Percentiles rank a stretch among this genome's conserved stretches.
Conservation (phyloP, 441 rosid species). For the Hura crepitans region DNA sequence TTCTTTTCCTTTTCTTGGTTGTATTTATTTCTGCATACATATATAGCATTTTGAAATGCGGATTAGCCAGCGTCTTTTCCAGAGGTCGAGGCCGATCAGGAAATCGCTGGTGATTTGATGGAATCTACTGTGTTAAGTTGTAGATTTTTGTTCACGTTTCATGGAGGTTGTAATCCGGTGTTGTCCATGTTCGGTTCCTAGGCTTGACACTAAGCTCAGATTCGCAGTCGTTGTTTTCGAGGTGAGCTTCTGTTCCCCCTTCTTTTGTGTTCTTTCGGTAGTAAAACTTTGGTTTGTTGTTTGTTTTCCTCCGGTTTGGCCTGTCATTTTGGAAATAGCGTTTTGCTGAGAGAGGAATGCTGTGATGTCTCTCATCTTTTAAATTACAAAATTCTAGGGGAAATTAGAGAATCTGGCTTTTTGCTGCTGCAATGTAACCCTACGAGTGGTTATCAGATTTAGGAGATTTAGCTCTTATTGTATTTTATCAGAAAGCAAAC, state of each 20-base stretch:
- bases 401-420: constrained; percentile 14
- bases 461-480: background rate
- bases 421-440: constrained; percentile 14
- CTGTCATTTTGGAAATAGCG: constrained; percentile 18
- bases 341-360: constrained; percentile 24
- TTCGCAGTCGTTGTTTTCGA: constrained; percentile 41
- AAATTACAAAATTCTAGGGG: constrained; percentile 19
- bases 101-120: constrained; percentile 54
- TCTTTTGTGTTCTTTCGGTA: background rate
- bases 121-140: constrained; percentile 41
- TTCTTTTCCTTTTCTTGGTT: too few relatives aligned
- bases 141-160: constrained; percentile 35
- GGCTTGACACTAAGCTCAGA: constrained; percentile 46
- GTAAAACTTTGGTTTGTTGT: background rate
- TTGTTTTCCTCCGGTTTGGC: background rate
- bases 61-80: constrained; percentile 33
- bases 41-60: constrained; percentile 38
- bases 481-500: constrained; percentile 17
- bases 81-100: constrained; percentile 36
- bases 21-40: background rate
- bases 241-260: constrained; percentile 37
- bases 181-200: constrained; percentile 34
- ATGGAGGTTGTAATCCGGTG: constrained; percentile 59
- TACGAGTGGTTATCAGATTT: constrained; percentile 14
- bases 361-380: background rate